These are phyloP conservation scores for Gossypium rotundifolium DNA, from an alignment of 345 rosid species.

Conservation along the genomic window DNA sequence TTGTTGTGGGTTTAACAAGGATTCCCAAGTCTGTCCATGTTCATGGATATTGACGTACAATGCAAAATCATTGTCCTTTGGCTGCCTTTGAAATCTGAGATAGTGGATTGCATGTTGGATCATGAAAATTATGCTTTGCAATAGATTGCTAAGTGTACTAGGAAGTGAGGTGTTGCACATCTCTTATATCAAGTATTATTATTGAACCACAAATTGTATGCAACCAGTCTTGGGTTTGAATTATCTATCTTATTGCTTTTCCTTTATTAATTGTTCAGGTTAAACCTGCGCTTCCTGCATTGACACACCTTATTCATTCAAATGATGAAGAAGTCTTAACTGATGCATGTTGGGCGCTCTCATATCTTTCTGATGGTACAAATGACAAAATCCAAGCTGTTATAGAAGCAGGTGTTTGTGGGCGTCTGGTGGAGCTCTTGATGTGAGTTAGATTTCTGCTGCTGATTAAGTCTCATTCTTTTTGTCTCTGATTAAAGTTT, in stretches of 20 bases:
- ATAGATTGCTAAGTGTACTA: not conserved
- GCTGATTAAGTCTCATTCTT: not conserved
- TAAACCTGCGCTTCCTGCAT: constrained; percentile 81
- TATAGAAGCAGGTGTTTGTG: constrained; percentile 79
- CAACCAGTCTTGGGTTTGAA: not conserved
- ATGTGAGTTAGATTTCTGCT: constrained; percentile 42
- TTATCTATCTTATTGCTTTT: not conserved
- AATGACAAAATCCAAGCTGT: constrained; percentile 96
- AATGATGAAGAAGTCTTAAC: constrained; percentile 93
- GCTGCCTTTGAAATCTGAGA: constrained; percentile 7
- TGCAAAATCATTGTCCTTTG: not conserved
- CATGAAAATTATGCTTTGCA: not conserved
- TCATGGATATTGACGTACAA: not conserved
- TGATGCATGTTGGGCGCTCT: constrained; percentile 97
- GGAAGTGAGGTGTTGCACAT: not conserved
- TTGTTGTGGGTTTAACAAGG: not conserved
- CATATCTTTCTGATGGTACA: constrained; percentile 90
- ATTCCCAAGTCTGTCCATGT: not conserved
- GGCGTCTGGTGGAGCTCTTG: constrained; percentile 71
- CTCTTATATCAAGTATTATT: not conserved
- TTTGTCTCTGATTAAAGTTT: not conserved
- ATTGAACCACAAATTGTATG: not conserved
- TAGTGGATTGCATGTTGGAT: not conserved
- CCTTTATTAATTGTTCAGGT: constrained; percentile 41
- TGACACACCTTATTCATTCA: constrained; percentile 72